Base-by-base conservation (phyloP, 495 filamentous ascomycete species). In the Thozetella sp. region DNA sequence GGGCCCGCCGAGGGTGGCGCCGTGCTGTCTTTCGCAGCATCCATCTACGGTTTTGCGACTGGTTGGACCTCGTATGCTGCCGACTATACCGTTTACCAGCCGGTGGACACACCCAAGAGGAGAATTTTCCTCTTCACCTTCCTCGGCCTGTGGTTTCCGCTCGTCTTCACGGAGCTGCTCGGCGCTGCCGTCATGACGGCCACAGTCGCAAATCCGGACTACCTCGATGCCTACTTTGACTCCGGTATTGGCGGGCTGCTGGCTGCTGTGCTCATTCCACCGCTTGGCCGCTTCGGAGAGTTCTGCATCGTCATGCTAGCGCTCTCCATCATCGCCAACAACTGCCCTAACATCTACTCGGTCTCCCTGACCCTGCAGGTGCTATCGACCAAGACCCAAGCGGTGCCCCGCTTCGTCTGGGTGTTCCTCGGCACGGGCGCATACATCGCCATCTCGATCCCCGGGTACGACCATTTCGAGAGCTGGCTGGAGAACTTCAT, bases 301-400 rank as follows among this genome's bases (percentile, higher is more conserved):
- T 93, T 95, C 79, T 95, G 92, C 72, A 69, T 96, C 20, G 86
- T 93, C 54, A 77, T 96, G 48, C 84, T 96, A 3, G 88, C 90
- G 0, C 82, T 94, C 25, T 88, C 85, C 62, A 93, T 92, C 68
- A 84, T 93, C 63, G 89, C 90, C 57, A 94, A 90, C 78, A 93
- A 93, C 77, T 93, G 88, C 75, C 91, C 94, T n/a, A 93, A 90
- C 76, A 89, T 92, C 65, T 96, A 96, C 79, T 92, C 90, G 37
- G 86, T 95, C 46, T 84, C 84, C 2, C 81, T 96, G 23, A 88
- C 88, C 26, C 79, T 94, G 52, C 91, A 94, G 70, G 82, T 93
- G 12, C 69, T 96, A 26, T 83, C 82, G 20, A 80, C 80, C 43
- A 80, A 77, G 67, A 86, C 87, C 15, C 86, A 87, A 68, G 78